Percentiles rank a stretch among this genome's conserved stretches.
phyloP scores from a whole-genome alignment of 1,284 basidiomycete genomes.

The Austropuccinia psidii region DNA sequence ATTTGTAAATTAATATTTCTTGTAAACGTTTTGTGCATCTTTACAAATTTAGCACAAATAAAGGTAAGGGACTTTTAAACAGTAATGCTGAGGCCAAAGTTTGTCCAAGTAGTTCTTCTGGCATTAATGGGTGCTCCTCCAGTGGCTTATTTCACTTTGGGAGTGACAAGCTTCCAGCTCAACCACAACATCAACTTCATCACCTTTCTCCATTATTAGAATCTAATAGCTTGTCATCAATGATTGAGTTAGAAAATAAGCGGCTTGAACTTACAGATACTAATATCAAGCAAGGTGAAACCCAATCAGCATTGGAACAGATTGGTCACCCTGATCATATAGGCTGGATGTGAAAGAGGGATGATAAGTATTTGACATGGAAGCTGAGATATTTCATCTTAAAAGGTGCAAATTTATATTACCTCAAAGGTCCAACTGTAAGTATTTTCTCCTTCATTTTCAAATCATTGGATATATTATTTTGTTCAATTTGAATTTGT shows the following conservation, averaged over 20 bases:
- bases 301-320: conserved; percentile 61
- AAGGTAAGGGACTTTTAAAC: not conserved
- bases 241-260: conserved; percentile 43
- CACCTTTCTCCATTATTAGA: conserved; percentile 38
- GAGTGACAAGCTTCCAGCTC: conserved; percentile 39
- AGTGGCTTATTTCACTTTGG: conserved; percentile 20
- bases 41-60: no score
- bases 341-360: conserved; percentile 94
- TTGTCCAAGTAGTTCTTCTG: not conserved
- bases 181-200: conserved; percentile 43
- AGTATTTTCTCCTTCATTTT: conserved; percentile 45
- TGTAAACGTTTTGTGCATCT: no score
- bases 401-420: conserved; percentile 83
- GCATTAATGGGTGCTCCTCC: no score
- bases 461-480: not conserved
- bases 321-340: conserved; percentile 78
- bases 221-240: conserved; percentile 38
- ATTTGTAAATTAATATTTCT: no score
- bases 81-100: not conserved
- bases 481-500: no score
- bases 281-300: conserved; percentile 25
- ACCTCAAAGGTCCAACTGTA: conserved; percentile 66
- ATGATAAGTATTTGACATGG: conserved; percentile 88
- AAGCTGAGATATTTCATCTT: conserved; percentile 88
- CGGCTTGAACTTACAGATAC: conserved; percentile 57